Base-by-base conservation (phyloP, 768 basidiomycete species). In the Amanita phalloides region DNA sequence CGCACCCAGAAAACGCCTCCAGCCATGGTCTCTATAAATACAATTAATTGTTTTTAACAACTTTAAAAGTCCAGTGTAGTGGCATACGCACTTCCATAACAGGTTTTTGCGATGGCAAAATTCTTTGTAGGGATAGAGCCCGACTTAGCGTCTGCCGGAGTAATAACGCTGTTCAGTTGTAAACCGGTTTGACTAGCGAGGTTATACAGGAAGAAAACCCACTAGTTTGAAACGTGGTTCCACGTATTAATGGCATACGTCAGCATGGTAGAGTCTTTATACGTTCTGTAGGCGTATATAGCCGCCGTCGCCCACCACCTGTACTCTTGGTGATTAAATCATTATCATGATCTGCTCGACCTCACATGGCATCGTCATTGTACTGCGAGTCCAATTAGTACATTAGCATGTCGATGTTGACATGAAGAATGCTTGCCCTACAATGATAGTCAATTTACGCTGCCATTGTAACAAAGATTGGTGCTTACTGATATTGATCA, bases 301-400 rank as follows among this genome's bases (percentile, higher is more conserved):
- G 75, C 72, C n/a, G 76, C 71, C 52, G 68, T 71, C 3, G 74
- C 77, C 77, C 77, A 78, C 77, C 76, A 79, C 54, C 75, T 70
- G 35, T 6, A 23, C 21, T 38, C n/a, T 7, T 20, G 8, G 21
- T 41, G 20, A 41, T 21, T 21, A 17, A 10, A 21, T 23, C 9
- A 21, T 10, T 41, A 21, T 13, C 39, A 9, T 76, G 60, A 44
- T 71, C 71, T 35, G 64, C 5, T 41, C 17, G 21, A 10, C 9
- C 17, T 33, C 17, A 41, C 39, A 41, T 10, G 9, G 39, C 39
- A 41, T 41, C 39, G 10, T 41, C 39, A 23, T 41, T 41, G 39
- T 41, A 41, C 39, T 41, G 10, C 39, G 1, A 23, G 17, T 23
- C 23, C 9, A 11, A 5, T 41, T 21, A 41, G 39, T 4, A 17